Base-by-base conservation (phyloP, 257 asterid species). In the Euphrasia confusa region DNA sequence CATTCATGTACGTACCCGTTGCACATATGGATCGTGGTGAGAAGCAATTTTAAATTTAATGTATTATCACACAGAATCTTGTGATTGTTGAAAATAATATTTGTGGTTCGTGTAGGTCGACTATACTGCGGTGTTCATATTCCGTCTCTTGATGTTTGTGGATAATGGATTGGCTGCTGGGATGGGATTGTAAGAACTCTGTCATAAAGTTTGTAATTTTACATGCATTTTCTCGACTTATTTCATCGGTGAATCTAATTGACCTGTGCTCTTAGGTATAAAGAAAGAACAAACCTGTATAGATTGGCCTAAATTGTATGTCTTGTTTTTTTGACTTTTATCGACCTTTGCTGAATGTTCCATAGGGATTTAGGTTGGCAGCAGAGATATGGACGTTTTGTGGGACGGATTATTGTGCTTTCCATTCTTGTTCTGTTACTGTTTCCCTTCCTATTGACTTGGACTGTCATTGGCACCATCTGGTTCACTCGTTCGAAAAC, bases 1-100 rank as follows among this genome's bases (percentile, higher is more conserved):
- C 94, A 86, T 70, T 77, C 74, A 0, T 92, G 99, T 75, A 66
- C 79, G 10, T 63, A 81, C 64, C 97, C 97, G 0, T 71, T 92
- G 89, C 97, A 92, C 83, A 89, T 89, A 79, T 92, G 97, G 99
- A 89, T 82, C 8, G 97, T 92, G 94, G 99, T 92, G 54, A 71
- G 98, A 75, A 4, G 7, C 17, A 15, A 32, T 52, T 54, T 58
- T 17, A 55, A 30, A 15, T 62, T 68, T 35, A 26, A 24, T 66
- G 55, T 13, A 37, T 49, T 70, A 37, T 47, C 40, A 21, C 68
- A 63, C 21, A 35, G 33, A 32, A 39, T 52, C 12, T 67, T 72
- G 69, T 49, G 65, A 27, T 61, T 69, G 13, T 48, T 21, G 14
- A 37, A 48, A 47, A 10, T 33, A 68, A 14, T 15, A 40, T 3